Conservation (phyloP, 768 basidiomycete species). For the Solioccasus polychromus region DNA sequence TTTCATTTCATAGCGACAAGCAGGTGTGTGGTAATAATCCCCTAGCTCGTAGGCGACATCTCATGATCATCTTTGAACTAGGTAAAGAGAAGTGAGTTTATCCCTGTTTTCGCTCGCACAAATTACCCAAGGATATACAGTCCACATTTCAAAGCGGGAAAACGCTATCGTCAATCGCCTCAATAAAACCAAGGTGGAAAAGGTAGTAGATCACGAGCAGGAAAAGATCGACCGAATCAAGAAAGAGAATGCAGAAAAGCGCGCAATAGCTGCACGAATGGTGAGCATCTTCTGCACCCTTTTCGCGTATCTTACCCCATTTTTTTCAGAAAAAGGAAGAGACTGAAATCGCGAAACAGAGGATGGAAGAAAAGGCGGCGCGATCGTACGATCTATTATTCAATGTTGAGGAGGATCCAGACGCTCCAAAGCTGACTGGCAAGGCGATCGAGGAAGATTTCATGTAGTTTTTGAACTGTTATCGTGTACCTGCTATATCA, state of each 20-base stretch:
- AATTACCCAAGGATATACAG: slow-evolving; percentile 36
- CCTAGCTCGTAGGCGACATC: too few species aligned
- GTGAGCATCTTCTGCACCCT: slow-evolving; percentile 36
- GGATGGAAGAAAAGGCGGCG: slow-evolving; percentile 86
- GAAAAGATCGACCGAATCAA: slow-evolving; percentile 82
- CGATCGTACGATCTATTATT: slow-evolving; percentile 85
- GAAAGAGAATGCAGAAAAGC: slow-evolving; percentile 61
- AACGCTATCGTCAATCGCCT: slow-evolving; percentile 89
- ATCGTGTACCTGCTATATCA: not conserved
- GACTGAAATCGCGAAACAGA: slow-evolving; percentile 62
- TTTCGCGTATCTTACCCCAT: not conserved
- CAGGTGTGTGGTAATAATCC: slow-evolving; percentile 44
- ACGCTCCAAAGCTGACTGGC: slow-evolving; percentile 52
- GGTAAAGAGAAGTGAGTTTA: slow-evolving; percentile 72
- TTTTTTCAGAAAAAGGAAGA: slow-evolving; percentile 71
- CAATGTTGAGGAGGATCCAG: slow-evolving; percentile 58
- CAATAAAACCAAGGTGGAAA: slow-evolving; percentile 89
- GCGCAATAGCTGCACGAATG: slow-evolving; percentile 62
- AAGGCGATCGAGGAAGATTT: slow-evolving; percentile 86
- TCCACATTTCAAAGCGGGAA: slow-evolving; percentile 76
- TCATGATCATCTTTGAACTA: slow-evolving; percentile 28
- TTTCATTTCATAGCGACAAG: slow-evolving; percentile 92
- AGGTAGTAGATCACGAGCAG: slow-evolving; percentile 85
- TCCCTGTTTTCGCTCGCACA: not conserved
- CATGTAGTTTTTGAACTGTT: slow-evolving; percentile 51